Base-by-base conservation (phyloP, 208 protist genomes). In the Leishmania major region DNA sequence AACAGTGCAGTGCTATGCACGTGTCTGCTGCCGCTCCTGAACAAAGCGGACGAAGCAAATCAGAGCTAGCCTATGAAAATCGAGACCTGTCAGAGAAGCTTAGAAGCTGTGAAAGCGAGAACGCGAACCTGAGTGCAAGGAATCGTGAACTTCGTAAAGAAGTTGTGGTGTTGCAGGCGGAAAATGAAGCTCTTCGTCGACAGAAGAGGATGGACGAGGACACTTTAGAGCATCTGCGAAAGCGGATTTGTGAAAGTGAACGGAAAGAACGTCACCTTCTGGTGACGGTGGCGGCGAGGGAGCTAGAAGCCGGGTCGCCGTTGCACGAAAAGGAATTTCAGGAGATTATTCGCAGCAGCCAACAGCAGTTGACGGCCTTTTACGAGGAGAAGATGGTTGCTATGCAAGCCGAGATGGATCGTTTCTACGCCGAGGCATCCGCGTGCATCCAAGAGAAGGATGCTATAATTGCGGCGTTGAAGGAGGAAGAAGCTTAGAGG, bases 371-470 rank as follows among this genome's bases (percentile, higher is more conserved):
- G 17, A 62, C 35, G 8, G 45, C 35, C 15, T 82, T 79, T 57
- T 86, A 86, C 35, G 78, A 86, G 37, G 75, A 81, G 1, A 86
- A 57, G 31, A 80, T 86, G 3, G 55, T 53, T 1, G 79, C 75
- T 45, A 86, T 86, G 83, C 53, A 80, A 59, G 71, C 19, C 19
- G 83, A 86, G 62, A 76, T 86, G 73, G 73, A 81, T 3, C 49
- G 53, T 0, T 82, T 82, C 28, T 77, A 77, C 67, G 62, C n/a
- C 7, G 74, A 86, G 28, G 78, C 78, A 15, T 66, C 78, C 2
- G 77, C 72, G 5, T 64, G 83, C 13, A 70, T 86, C 5, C 71
- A 75, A 19, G 83, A 86, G 40, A 86, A 86, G 49, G 78, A 86
- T 59, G 35, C n/a, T 2, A 77, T 86, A 8, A 86, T 86, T 45